Evolutionary conservation across 2,329 filamentous ascomycete genomes (phyloP).

Genomic region (Talaromyces funiculosus): DNA sequence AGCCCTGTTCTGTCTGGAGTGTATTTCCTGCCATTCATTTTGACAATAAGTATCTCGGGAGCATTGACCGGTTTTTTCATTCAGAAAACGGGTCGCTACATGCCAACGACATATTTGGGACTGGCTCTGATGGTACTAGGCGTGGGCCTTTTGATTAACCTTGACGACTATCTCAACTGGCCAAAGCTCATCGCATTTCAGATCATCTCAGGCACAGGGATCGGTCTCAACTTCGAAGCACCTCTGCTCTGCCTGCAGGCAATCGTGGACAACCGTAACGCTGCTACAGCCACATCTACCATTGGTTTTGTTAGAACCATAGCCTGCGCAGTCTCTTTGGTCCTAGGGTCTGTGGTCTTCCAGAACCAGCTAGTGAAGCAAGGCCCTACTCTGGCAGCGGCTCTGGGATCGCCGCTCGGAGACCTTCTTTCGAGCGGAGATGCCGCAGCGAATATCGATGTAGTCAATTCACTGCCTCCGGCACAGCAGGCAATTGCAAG

Average conservation of each 20-base stretch:
- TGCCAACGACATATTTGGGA: slow-evolving; percentile 50
- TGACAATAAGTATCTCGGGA: slow-evolving; percentile 57
- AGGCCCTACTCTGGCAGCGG: slow-evolving; percentile 10
- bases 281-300: slow-evolving; percentile 54
- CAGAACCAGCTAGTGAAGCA: slow-evolving; percentile 29
- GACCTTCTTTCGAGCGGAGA: slow-evolving; percentile 6
- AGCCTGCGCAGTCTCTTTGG: slow-evolving; percentile 48
- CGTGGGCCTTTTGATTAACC: slow-evolving; percentile 52
- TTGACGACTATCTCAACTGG: slow-evolving; percentile 42
- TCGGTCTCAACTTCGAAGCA: slow-evolving; percentile 50
- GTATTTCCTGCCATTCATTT: slow-evolving; percentile 59
- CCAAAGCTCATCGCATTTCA: slow-evolving; percentile 36
- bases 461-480: slow-evolving; percentile 1
- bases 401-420: slow-evolving; percentile 6
- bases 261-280: slow-evolving; percentile 47
- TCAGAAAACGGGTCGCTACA: slow-evolving; percentile 60
- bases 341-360: slow-evolving; percentile 47
- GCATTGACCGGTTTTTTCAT: slow-evolving; percentile 58
- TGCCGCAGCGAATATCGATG: slow-evolving; percentile 10
- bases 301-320: slow-evolving; percentile 53
- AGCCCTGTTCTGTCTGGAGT: slow-evolving; percentile 61
- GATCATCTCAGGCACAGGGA: slow-evolving; percentile 47
- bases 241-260: slow-evolving; percentile 53
- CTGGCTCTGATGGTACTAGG: slow-evolving; percentile 52
- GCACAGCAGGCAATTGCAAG: slow-evolving; percentile 9